A percentile compares a stretch with the other conserved stretches of the same genome.
phyloP scores from a whole-genome alignment of 768 basidiomycete species.

The Lentinula lateritia region DNA sequence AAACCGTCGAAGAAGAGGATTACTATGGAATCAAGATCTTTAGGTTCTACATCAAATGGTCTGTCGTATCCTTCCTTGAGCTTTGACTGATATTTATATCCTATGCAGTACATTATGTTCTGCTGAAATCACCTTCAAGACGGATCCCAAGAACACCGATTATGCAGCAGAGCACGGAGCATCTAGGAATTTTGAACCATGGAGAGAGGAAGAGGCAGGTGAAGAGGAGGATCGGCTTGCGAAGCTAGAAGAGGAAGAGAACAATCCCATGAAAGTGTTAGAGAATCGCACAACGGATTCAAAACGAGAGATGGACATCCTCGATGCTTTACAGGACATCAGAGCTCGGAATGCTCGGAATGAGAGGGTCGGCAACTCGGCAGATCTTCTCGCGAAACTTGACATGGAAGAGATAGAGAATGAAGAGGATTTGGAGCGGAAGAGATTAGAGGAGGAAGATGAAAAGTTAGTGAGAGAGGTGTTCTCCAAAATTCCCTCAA shows the following conservation, averaged over 20 bases:
- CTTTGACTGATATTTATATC: too few species aligned
- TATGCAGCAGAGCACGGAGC: slow-evolving; percentile 94
- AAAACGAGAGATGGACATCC: slow-evolving; percentile 30
- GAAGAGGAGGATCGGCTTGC: slow-evolving; percentile 76
- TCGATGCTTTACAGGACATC: slow-evolving; percentile 86
- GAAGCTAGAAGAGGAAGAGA: slow-evolving; percentile 86
- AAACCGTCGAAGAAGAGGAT: slow-evolving; percentile 95
- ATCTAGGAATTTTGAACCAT: slow-evolving; percentile 96
- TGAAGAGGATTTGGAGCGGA: slow-evolving; percentile 68
- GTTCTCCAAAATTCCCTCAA: slow-evolving; percentile 42
- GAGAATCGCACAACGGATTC: slow-evolving; percentile 57
- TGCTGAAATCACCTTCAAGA: slow-evolving; percentile 98
- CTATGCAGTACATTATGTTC: slow-evolving; percentile 68
- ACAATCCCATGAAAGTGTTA: slow-evolving; percentile 94
- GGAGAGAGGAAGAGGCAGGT: slow-evolving; percentile 76
- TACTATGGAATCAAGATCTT: slow-evolving; percentile 99
- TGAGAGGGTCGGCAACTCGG: slow-evolving; percentile 51
- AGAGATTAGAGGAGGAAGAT: slow-evolving; percentile 71
- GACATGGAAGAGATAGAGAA: slow-evolving; percentile 66
- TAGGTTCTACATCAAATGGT: slow-evolving; percentile 91
- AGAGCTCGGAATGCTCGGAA: slow-evolving; percentile 76
- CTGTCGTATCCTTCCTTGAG: slow-evolving; percentile 21
- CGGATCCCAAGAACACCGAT: slow-evolving; percentile 97
- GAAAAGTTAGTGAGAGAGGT: slow-evolving; percentile 84
- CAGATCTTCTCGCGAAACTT: slow-evolving; percentile 62